These are phyloP conservation scores for Trametes sp. DNA, from an alignment of 1,284 basidiomycete species.

Conservation along the genomic window DNA sequence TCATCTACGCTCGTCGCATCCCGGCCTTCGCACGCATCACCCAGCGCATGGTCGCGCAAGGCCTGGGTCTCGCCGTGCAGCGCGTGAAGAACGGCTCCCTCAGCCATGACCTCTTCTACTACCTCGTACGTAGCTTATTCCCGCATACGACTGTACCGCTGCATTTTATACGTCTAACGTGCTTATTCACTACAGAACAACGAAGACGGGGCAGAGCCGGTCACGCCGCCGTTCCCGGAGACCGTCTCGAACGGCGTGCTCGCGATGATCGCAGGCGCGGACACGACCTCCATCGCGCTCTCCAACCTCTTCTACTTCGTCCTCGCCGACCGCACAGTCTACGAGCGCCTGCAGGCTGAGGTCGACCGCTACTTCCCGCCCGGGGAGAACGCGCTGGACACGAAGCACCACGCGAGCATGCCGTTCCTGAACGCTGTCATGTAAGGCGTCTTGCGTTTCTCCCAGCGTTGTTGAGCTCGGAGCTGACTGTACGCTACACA, in stretches of 20 bases:
- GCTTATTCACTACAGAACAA: slow-evolving; percentile 23
- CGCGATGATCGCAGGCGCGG: slow-evolving; percentile 41
- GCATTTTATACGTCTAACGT: too few relatives aligned
- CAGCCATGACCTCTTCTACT: slow-evolving; percentile 36
- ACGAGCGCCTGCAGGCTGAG: slow-evolving; percentile 37
- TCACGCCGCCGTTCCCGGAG: slow-evolving; percentile 15
- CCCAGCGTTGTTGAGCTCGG: too few relatives aligned
- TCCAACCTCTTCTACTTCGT: slow-evolving; percentile 29
- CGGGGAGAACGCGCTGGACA: slow-evolving; percentile 38
- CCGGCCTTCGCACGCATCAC: slow-evolving; percentile 6
- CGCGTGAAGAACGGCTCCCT: slow-evolving; percentile 23
- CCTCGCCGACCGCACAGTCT: slow-evolving; percentile 28
- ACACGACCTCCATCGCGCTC: slow-evolving; percentile 39
- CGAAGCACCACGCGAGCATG: slow-evolving; percentile 35
- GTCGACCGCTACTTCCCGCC: slow-evolving; percentile 39
- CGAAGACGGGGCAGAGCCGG: slow-evolving; percentile 24
- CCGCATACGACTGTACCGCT: too few relatives aligned
- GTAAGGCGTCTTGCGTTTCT: too few relatives aligned
- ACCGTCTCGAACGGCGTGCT: slow-evolving; percentile 24
- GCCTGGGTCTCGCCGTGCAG: slow-evolving; percentile 20
- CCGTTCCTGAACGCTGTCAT: slow-evolving; percentile 43
- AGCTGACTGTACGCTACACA: slow-evolving; percentile 32
- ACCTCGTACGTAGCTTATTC: slow-evolving; percentile 24
- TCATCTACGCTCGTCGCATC: slow-evolving; percentile 5
- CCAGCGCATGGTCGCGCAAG: not conserved